Evolutionary conservation across 1,139 yeast species (phyloP).

Genomic region (Petasospora rhodanensis): DNA sequence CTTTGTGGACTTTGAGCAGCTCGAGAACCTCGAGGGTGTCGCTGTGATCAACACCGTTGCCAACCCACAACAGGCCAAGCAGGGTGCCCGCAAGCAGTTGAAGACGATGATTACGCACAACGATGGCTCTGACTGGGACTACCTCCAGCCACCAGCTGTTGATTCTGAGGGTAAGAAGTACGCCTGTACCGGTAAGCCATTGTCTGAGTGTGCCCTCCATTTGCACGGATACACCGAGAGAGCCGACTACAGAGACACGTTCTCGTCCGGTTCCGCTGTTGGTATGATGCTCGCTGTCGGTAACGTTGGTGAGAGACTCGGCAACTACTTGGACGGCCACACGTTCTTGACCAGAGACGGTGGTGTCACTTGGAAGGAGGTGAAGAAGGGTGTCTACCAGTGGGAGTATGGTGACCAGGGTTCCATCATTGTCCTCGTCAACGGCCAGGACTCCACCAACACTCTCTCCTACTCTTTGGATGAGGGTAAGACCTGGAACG

Average conservation of each 20-base stretch:
- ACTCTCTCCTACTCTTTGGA: constrained; percentile 64
- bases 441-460: constrained; percentile 55
- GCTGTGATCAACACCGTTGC: constrained; percentile 66
- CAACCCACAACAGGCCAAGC: constrained; percentile 43
- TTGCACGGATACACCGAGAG: constrained; percentile 91
- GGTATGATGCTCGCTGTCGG: constrained; percentile 90
- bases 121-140: constrained; percentile 92
- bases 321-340: constrained; percentile 46
- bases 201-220: constrained; percentile 70
- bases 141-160: constrained; percentile 60
- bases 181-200: constrained; percentile 50
- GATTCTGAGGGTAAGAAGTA: constrained; percentile 61
- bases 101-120: constrained; percentile 78
- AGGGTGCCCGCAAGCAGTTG: constrained; percentile 47
- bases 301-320: constrained; percentile 69
- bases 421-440: constrained; percentile 72
- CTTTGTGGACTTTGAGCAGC: constrained; percentile 83
- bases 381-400: constrained; percentile 68
- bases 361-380: constrained; percentile 84
- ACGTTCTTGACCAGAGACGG: constrained; percentile 85
- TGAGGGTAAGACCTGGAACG: constrained; percentile 76
- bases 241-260: constrained; percentile 76
- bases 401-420: constrained; percentile 99
- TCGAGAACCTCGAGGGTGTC: constrained; percentile 84
- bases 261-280: constrained; percentile 82